Conservation (phyloP, 352 stramenopile genomes). For the Phytophthora colocasiae region DNA sequence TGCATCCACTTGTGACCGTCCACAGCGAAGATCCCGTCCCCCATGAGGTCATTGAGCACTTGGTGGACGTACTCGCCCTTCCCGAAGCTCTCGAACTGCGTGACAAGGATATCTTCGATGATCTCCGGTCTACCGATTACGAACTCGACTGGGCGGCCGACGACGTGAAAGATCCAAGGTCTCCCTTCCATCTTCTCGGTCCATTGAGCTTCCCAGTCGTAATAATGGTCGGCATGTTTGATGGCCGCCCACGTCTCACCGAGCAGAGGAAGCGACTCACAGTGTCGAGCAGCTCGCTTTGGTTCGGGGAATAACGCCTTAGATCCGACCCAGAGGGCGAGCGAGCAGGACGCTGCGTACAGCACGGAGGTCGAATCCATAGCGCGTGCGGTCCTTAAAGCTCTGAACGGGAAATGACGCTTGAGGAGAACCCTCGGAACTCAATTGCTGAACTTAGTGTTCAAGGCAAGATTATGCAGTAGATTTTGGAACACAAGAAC, state of each 20-base stretch:
- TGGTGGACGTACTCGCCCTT: slow-evolving; percentile 44
- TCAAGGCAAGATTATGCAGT: background rate
- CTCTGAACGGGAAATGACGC: slow-evolving; percentile 16
- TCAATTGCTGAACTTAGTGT: background rate
- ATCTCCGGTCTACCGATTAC: slow-evolving; percentile 33
- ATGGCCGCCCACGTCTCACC: slow-evolving; percentile 30
- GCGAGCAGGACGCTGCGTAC: slow-evolving; percentile 24
- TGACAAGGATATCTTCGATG: slow-evolving; percentile 51
- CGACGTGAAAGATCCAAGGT: slow-evolving; percentile 39
- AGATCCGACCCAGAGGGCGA: slow-evolving; percentile 18
- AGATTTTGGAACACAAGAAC: too few species aligned
- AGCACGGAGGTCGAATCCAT: slow-evolving; percentile 10
- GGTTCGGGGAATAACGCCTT: slow-evolving; percentile 18
- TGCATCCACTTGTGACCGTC: slow-evolving; percentile 48
- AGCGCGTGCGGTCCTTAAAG: background rate
- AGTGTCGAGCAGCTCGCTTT: slow-evolving; percentile 33
- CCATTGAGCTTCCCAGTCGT: slow-evolving; percentile 41
- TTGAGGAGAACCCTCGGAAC: slow-evolving; percentile 1
- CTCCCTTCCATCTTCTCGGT: slow-evolving; percentile 34
- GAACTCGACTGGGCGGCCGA: slow-evolving; percentile 29
- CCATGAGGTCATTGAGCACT: slow-evolving; percentile 43
- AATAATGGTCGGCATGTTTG: slow-evolving; percentile 28
- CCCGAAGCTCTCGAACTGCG: slow-evolving; percentile 44
- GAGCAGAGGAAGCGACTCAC: slow-evolving; percentile 21
- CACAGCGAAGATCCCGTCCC: slow-evolving; percentile 47